These are phyloP conservation scores for Lachnellula suecica DNA, from an alignment of 2,329 filamentous ascomycete species.

Conservation along the genomic window DNA sequence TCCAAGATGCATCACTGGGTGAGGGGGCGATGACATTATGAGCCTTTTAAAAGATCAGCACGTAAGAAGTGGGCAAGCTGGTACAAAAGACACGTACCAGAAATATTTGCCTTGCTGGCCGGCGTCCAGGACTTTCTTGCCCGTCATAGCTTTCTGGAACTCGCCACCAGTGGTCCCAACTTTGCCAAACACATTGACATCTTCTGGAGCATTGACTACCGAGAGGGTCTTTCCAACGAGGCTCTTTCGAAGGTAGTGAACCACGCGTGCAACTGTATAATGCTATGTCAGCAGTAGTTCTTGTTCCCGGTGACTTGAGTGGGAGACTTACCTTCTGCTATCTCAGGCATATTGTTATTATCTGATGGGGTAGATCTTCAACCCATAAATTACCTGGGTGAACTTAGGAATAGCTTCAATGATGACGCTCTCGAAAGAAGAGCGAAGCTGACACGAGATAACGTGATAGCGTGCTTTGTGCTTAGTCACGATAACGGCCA, in stretches of 20 bases:
- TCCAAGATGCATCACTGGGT: conserved; percentile 86
- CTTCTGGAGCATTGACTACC: conserved; percentile 70
- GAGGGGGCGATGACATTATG: conserved; percentile 73
- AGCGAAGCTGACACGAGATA: conserved; percentile 1
- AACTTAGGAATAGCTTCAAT: neutral
- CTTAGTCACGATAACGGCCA: neutral
- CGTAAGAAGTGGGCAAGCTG: neutral
- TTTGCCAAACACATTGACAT: conserved; percentile 87
- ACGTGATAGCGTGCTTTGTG: conserved; percentile 2
- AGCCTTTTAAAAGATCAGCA: conserved; percentile 43
- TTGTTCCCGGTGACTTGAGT: neutral
- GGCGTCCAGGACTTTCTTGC: conserved; percentile 68
- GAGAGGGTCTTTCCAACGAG: conserved; percentile 81
- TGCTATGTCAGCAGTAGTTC: conserved; percentile 2
- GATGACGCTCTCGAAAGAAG: neutral
- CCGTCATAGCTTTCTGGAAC: conserved; percentile 71
- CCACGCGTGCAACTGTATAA: conserved; percentile 70
- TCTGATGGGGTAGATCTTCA: neutral
- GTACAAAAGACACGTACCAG: conserved; percentile 50
- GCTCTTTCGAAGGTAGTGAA: conserved; percentile 79
- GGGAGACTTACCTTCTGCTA: conserved; percentile 51
- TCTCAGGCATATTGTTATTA: conserved; percentile 54
- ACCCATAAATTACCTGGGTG: neutral
- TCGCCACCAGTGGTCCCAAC: conserved; percentile 75
- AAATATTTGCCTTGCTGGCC: conserved; percentile 97